A percentile compares a stretch with the other conserved stretches of the same genome.
Evolutionary conservation across 306 rosid genomes (phyloP).

Genomic region (Arachis stenosperma): DNA sequence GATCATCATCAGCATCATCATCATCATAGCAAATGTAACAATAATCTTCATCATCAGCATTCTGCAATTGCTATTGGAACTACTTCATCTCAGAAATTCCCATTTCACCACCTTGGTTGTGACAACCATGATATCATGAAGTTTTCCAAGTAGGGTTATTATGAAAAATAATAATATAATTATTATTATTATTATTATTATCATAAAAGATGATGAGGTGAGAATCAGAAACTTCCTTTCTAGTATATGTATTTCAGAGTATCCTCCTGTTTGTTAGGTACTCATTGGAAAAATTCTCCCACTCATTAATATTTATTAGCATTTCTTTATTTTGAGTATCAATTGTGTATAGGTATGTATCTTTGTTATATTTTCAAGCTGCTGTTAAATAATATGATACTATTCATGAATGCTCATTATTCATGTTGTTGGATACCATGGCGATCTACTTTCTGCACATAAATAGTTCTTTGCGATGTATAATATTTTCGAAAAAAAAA

Average conservation of each 20-base stretch:
- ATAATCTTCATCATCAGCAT: constrained; percentile 27
- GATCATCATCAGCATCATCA: constrained; percentile 29
- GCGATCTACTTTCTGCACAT: too few relatives aligned
- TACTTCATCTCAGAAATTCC: constrained; percentile 69
- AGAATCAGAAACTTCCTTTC: constrained; percentile 18
- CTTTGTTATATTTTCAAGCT: not conserved
- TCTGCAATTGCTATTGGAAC: constrained; percentile 38
- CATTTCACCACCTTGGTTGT: constrained; percentile 78
- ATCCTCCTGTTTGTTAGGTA: constrained; percentile 10
- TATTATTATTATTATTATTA: not conserved
- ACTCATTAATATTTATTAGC: constrained; percentile 34
- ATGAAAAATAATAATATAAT: not conserved
- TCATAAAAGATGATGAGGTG: not conserved
- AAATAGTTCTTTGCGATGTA: too few relatives aligned
- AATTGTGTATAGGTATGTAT: constrained; percentile 18
- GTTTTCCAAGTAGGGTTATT: constrained; percentile 55
- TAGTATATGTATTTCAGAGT: constrained; percentile 11
- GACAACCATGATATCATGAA: constrained; percentile 60
- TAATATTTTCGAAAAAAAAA: too few relatives aligned
- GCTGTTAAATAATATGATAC: constrained; percentile 4
- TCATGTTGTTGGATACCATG: too few relatives aligned
- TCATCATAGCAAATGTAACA: constrained; percentile 40
- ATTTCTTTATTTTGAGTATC: constrained; percentile 26
- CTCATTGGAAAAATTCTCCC: constrained; percentile 34
- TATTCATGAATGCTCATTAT: not conserved